Evolutionary conservation across 768 basidiomycete species (phyloP).

Genomic region (Lactarius psammicola): DNA sequence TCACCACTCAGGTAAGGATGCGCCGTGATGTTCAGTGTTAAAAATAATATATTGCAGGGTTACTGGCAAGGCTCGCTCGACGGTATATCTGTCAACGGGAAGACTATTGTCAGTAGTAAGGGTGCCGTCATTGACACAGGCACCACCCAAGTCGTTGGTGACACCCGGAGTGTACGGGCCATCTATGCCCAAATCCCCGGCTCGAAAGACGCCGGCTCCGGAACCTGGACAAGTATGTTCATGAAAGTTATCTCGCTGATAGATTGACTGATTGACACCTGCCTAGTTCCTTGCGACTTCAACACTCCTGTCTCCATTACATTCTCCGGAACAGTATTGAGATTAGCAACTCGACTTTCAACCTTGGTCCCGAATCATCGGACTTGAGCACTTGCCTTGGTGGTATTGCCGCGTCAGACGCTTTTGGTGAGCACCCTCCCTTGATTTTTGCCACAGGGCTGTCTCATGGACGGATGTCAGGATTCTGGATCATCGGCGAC

Average conservation of each 20-base stretch:
- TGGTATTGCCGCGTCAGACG: neutral
- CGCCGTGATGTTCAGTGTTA: slow-evolving; percentile 31
- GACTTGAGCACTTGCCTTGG: neutral
- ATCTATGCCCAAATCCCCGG: neutral
- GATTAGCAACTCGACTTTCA: neutral
- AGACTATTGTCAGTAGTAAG: slow-evolving; percentile 5
- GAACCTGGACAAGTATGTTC: neutral
- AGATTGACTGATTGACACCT: neutral
- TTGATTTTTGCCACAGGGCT: neutral
- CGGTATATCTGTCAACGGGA: slow-evolving; percentile 30
- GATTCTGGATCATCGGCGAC: neutral
- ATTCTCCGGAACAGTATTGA: neutral
- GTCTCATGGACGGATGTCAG: neutral
- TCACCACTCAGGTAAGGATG: slow-evolving; percentile 7
- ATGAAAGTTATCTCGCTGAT: neutral
- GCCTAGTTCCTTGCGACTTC: neutral
- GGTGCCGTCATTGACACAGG: slow-evolving; percentile 36
- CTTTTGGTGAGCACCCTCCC: neutral
- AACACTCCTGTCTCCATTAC: no score
- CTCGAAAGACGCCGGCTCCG: neutral
- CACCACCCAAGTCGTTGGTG: slow-evolving; percentile 35
- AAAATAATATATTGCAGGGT: slow-evolving; percentile 27
- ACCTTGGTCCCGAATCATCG: neutral
- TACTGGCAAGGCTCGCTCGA: slow-evolving; percentile 31
- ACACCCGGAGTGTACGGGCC: neutral